These are phyloP conservation scores for Eucalyptus paniculata DNA, from an alignment of 345 rosid genomes.

Conservation along the genomic window DNA sequence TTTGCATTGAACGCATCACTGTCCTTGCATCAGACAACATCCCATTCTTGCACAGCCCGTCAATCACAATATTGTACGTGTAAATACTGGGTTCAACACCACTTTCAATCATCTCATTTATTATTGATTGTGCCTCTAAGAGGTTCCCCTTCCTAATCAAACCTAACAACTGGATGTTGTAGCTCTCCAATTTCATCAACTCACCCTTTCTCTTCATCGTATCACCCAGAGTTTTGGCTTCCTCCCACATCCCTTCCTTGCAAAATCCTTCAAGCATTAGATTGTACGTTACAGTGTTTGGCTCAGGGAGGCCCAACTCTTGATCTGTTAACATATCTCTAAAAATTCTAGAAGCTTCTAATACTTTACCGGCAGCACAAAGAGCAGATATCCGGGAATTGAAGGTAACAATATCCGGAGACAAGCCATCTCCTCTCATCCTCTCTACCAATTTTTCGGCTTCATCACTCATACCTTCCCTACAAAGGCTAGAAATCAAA, in stretches of 20 bases:
- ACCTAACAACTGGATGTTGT: slow-evolving; percentile 77
- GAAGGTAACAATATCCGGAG: slow-evolving; percentile 77
- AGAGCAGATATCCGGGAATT: slow-evolving; percentile 87
- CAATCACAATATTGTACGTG: slow-evolving; percentile 69
- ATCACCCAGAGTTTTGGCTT: slow-evolving; percentile 59
- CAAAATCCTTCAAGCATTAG: slow-evolving; percentile 80
- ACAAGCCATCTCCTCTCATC: slow-evolving; percentile 67
- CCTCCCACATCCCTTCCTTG: slow-evolving; percentile 71
- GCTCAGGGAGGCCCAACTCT: slow-evolving; percentile 73
- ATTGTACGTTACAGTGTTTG: slow-evolving; percentile 61
- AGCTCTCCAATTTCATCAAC: slow-evolving; percentile 48
- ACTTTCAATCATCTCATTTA: slow-evolving; percentile 49
- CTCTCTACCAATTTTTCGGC: slow-evolving; percentile 73
- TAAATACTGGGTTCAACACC: slow-evolving; percentile 54
- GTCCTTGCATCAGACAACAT: slow-evolving; percentile 71
- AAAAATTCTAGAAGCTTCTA: slow-evolving; percentile 86
- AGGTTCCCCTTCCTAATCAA: slow-evolving; percentile 56
- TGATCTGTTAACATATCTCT: slow-evolving; percentile 84
- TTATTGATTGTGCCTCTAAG: slow-evolving; percentile 55
- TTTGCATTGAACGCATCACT: slow-evolving; percentile 45
- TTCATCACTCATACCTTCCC: slow-evolving; percentile 63
- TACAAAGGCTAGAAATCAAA: slow-evolving; percentile 67
- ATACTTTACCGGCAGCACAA: slow-evolving; percentile 52
- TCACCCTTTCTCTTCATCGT: slow-evolving; percentile 35
- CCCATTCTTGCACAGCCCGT: slow-evolving; percentile 77